phyloP scores from a whole-genome alignment of 2,329 filamentous ascomycete genomes.

The Madurella mycetomatis region DNA sequence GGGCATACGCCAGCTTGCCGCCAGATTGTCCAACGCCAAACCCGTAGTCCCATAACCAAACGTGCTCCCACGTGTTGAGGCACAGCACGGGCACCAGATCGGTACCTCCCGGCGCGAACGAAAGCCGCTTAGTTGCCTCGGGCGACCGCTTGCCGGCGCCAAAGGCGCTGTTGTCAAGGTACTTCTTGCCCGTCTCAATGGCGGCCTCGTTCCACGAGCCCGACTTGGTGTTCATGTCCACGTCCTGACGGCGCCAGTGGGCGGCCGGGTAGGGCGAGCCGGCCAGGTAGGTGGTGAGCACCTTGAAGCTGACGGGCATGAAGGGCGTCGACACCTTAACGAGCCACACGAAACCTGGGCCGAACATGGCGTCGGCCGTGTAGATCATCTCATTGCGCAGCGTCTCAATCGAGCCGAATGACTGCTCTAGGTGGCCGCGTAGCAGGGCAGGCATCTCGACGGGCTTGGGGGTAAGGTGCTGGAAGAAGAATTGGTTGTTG shows the following conservation, averaged over 20 bases:
- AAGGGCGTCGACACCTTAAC: slow-evolving; percentile 50
- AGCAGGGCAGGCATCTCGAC: slow-evolving; percentile 52
- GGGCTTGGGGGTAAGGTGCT: slow-evolving; percentile 39
- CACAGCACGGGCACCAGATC: slow-evolving; percentile 76
- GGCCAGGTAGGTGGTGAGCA: slow-evolving; percentile 86
- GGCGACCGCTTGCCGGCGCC: slow-evolving; percentile 8
- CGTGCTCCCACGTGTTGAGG: slow-evolving; percentile 95
- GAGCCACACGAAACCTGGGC: slow-evolving; percentile 95
- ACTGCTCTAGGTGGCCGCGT: slow-evolving; percentile 51
- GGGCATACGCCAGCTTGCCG: slow-evolving; percentile 72
- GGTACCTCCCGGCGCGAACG: slow-evolving; percentile 60
- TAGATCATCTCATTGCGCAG: slow-evolving; percentile 74
- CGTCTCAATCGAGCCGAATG: slow-evolving; percentile 79
- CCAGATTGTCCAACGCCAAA: slow-evolving; percentile 52
- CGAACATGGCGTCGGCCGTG: slow-evolving; percentile 88
- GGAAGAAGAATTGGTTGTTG: slow-evolving; percentile 86
- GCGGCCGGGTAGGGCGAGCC: slow-evolving; percentile 83
- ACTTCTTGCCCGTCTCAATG: slow-evolving; percentile 30
- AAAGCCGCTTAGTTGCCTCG: slow-evolving; percentile 27
- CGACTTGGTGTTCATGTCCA: slow-evolving; percentile 65
- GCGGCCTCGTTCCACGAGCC: slow-evolving; percentile 34
- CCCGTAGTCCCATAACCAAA: slow-evolving; percentile 79
- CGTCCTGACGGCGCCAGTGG: slow-evolving; percentile 67
- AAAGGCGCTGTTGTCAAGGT: slow-evolving; percentile 15
- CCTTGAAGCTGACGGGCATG: slow-evolving; percentile 43